A percentile compares a stretch with the other conserved stretches of the same genome.
Conservation (phyloP, 2,329 filamentous ascomycete genomes). For the Samsoniella hepiali region DNA sequence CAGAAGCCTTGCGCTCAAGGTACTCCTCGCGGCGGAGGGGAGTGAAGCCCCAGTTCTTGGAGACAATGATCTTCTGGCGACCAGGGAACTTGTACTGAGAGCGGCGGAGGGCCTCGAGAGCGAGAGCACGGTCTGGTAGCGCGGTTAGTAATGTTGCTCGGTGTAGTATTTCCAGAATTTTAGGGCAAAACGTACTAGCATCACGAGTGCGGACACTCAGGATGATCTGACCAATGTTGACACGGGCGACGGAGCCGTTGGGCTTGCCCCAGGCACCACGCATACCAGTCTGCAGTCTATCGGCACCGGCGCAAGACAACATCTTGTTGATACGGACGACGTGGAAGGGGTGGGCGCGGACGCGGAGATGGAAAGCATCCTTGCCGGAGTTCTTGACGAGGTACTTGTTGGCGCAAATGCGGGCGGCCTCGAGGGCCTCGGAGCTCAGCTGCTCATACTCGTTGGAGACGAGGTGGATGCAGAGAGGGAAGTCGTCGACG, state of each 20-base stretch:
- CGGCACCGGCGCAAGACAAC: slow-evolving; percentile 99
- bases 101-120: slow-evolving; percentile 97
- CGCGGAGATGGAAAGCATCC: slow-evolving; percentile 71
- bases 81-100: slow-evolving; percentile 99
- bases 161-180: too few species aligned
- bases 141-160: slow-evolving; percentile 15
- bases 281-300: slow-evolving; percentile 99
- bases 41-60: slow-evolving; percentile 99
- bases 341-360: slow-evolving; percentile 97
- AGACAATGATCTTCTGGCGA: slow-evolving; percentile 99
- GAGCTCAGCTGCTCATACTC: slow-evolving; percentile 99
- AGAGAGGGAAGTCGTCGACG: slow-evolving; percentile 99
- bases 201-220: slow-evolving; percentile 97
- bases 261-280: slow-evolving; percentile 99
- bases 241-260: slow-evolving; percentile 97
- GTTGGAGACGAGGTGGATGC: slow-evolving; percentile 99
- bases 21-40: slow-evolving; percentile 97
- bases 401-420: slow-evolving; percentile 99
- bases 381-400: slow-evolving; percentile 69
- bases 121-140: slow-evolving; percentile 72
- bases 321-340: slow-evolving; percentile 99
- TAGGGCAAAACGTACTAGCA: slow-evolving; percentile 57
- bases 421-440: slow-evolving; percentile 98
- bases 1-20: slow-evolving; percentile 88
- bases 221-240: slow-evolving; percentile 99